Conservation (phyloP, 2,329 filamentous ascomycete species). For the Onygenales sp. region DNA sequence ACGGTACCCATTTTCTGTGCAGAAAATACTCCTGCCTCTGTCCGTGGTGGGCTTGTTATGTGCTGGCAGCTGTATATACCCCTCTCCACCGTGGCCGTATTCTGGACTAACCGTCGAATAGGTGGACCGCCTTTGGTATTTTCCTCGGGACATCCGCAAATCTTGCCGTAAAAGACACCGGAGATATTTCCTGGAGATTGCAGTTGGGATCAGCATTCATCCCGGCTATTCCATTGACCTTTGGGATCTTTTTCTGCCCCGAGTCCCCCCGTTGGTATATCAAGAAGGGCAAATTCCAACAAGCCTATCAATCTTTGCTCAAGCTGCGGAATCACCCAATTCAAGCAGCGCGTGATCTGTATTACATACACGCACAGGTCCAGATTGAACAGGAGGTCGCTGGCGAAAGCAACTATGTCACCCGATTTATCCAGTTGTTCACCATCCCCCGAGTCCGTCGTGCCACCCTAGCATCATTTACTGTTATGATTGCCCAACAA, state of each 20-base stretch:
- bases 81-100: slow-evolving; percentile 18
- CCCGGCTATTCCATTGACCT: slow-evolving; percentile 51
- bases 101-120: slow-evolving; percentile 6
- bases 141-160: slow-evolving; percentile 59
- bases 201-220: slow-evolving; percentile 57
- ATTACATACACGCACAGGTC: slow-evolving; percentile 49
- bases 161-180: slow-evolving; percentile 51
- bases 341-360: slow-evolving; percentile 54
- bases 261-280: slow-evolving; percentile 59
- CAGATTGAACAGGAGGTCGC: slow-evolving; percentile 35
- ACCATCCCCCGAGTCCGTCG: slow-evolving; percentile 40
- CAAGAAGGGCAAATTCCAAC: slow-evolving; percentile 53
- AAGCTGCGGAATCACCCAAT: slow-evolving; percentile 49
- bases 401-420: slow-evolving; percentile 47
- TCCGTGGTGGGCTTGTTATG: slow-evolving; percentile 50
- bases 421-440: slow-evolving; percentile 47
- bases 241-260: slow-evolving; percentile 52
- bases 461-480: slow-evolving; percentile 66
- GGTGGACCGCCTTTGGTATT: slow-evolving; percentile 52
- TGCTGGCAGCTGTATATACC: slow-evolving; percentile 36
- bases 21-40: slow-evolving; percentile 46
- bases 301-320: slow-evolving; percentile 52
- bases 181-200: slow-evolving; percentile 53
- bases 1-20: slow-evolving; percentile 48
- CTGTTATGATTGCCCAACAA: slow-evolving; percentile 71